Evolutionary conservation across 2,329 filamentous ascomycete species (phyloP).

Genomic region (Exophiala sp.): DNA sequence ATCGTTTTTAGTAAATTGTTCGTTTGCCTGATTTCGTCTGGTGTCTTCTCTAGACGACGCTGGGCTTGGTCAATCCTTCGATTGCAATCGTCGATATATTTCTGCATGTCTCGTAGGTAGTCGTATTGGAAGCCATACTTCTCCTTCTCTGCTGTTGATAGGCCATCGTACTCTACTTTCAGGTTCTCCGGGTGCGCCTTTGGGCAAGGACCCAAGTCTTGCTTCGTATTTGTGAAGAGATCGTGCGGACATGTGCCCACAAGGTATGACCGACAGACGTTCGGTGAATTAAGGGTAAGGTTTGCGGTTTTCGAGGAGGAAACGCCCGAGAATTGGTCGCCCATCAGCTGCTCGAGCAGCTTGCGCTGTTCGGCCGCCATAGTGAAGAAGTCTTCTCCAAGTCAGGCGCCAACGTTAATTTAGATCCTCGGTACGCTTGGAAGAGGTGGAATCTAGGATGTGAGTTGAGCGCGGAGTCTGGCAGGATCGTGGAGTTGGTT

Average conservation of each 20-base stretch:
- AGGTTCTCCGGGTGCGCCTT: slow-evolving; percentile 85
- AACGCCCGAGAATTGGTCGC: slow-evolving; percentile 73
- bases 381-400: slow-evolving; percentile 20
- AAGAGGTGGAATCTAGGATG: too few relatives aligned
- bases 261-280: slow-evolving; percentile 92
- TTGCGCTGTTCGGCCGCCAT: slow-evolving; percentile 98
- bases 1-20: slow-evolving; percentile 86
- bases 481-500: not conserved
- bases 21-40: slow-evolving; percentile 94
- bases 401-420: not conserved
- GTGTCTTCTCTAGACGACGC: slow-evolving; percentile 79
- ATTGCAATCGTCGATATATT: slow-evolving; percentile 97
- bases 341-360: slow-evolving; percentile 91
- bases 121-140: slow-evolving; percentile 92
- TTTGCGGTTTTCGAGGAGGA: slow-evolving; percentile 71
- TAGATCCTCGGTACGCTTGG: too few relatives aligned
- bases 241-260: slow-evolving; percentile 95
- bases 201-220: slow-evolving; percentile 86
- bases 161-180: slow-evolving; percentile 80
- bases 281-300: slow-evolving; percentile 83
- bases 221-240: slow-evolving; percentile 98
- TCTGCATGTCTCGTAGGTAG: slow-evolving; percentile 92
- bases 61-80: slow-evolving; percentile 87
- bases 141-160: slow-evolving; percentile 67
- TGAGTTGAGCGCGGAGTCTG: not conserved